Conservation (phyloP, 805 yeast species). For the Yarrowia bubula region DNA sequence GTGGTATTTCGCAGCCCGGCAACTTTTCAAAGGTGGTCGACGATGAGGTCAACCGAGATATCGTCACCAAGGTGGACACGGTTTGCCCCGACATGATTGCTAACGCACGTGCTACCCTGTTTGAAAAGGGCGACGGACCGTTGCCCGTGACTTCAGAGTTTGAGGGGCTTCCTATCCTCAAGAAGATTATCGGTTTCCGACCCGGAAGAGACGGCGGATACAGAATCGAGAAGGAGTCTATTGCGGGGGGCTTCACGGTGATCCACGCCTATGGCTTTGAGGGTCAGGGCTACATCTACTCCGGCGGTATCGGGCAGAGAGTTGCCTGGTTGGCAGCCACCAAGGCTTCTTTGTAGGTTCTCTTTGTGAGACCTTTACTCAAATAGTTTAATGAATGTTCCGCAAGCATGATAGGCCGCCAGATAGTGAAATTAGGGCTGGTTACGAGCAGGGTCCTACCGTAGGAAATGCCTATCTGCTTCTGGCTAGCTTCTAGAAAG, state of each 20-base stretch:
- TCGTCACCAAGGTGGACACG: slow-evolving; percentile 25
- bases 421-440: not conserved
- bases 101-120: slow-evolving; percentile 23
- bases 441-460: not conserved
- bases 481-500: not conserved
- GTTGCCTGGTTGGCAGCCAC: slow-evolving; percentile 36
- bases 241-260: slow-evolving; percentile 34
- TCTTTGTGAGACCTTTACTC: not conserved
- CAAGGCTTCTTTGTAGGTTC: slow-evolving; percentile 9
- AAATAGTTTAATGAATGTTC: not conserved
- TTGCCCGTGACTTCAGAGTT: slow-evolving; percentile 18
- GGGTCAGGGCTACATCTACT: slow-evolving; percentile 63
- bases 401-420: not conserved
- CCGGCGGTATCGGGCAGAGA: slow-evolving; percentile 51
- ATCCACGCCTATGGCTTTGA: slow-evolving; percentile 68
- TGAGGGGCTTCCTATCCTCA: slow-evolving; percentile 33
- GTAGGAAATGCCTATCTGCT: not conserved
- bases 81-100: slow-evolving; percentile 11
- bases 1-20: slow-evolving; percentile 32
- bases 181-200: slow-evolving; percentile 61
- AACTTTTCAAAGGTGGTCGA: slow-evolving; percentile 26
- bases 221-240: slow-evolving; percentile 47
- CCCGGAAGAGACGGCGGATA: slow-evolving; percentile 65
- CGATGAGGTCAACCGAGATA: slow-evolving; percentile 26
- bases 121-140: slow-evolving; percentile 15